Percentiles rank a stretch among this genome's conserved stretches.
Evolutionary conservation across 2,329 filamentous ascomycete species (phyloP).

Genomic region (Epichloe bromicola): DNA sequence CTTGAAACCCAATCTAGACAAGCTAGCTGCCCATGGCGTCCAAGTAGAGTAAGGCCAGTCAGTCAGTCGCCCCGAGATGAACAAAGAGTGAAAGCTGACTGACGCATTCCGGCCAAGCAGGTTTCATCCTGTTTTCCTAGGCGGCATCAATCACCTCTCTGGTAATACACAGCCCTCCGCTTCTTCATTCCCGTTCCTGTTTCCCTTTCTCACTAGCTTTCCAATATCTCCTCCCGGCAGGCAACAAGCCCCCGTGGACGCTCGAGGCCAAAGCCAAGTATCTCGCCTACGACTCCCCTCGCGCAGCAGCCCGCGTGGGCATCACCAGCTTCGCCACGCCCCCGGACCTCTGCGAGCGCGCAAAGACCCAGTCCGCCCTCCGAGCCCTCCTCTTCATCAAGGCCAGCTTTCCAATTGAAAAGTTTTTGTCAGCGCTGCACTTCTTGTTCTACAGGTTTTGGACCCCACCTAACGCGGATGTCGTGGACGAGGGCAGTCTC

Average conservation of each 20-base stretch:
- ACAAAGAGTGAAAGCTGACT: neutral
- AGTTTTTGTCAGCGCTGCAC: slow-evolving; percentile 40
- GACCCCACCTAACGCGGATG: slow-evolving; percentile 42
- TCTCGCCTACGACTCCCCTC: slow-evolving; percentile 27
- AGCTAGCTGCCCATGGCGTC: slow-evolving; percentile 44
- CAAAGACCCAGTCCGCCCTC: slow-evolving; percentile 41
- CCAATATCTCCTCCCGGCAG: slow-evolving; percentile 19
- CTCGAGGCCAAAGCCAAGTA: slow-evolving; percentile 55
- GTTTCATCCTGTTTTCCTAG: slow-evolving; percentile 60
- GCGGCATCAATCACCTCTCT: slow-evolving; percentile 47
- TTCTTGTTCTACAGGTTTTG: slow-evolving; percentile 50
- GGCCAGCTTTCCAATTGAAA: slow-evolving; percentile 31
- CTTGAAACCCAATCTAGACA: slow-evolving; percentile 39
- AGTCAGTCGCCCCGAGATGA: neutral
- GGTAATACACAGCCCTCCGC: slow-evolving; percentile 24
- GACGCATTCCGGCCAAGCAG: slow-evolving; percentile 24
- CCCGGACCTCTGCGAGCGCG: slow-evolving; percentile 28
- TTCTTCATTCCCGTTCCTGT: neutral
- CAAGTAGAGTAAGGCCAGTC: slow-evolving; percentile 46
- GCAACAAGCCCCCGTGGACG: slow-evolving; percentile 64
- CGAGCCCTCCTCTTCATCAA: slow-evolving; percentile 57
- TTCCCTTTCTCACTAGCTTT: neutral
- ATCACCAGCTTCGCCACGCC: slow-evolving; percentile 25
- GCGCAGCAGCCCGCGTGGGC: slow-evolving; percentile 26
- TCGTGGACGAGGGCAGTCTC: slow-evolving; percentile 45